Evolutionary conservation across 257 asterid genomes (phyloP).

Genomic region (Ocimum tenuiflorum): DNA sequence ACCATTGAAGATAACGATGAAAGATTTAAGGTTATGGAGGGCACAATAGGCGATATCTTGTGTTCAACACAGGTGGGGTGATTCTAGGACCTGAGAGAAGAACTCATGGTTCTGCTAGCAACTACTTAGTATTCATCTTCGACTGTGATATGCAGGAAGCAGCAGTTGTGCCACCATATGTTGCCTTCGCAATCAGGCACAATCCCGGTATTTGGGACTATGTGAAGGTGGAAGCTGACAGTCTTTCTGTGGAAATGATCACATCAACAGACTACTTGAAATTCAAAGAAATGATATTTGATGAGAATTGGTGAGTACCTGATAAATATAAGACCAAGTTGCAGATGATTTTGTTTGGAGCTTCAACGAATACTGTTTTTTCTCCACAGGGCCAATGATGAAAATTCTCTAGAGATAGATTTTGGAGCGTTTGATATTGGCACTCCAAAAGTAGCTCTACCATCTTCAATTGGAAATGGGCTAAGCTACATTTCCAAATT

Average conservation of each 20-base stretch:
- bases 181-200: slow-evolving; percentile 66
- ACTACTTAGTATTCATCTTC: not conserved
- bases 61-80: slow-evolving; percentile 55
- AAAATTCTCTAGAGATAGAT: slow-evolving; percentile 63
- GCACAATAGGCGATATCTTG: slow-evolving; percentile 60
- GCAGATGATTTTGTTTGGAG: not conserved
- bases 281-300: slow-evolving; percentile 54
- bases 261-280: slow-evolving; percentile 53
- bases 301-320: slow-evolving; percentile 55
- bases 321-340: not conserved
- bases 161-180: slow-evolving; percentile 62
- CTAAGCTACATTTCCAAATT: slow-evolving; percentile 44
- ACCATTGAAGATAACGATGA: slow-evolving; percentile 59
- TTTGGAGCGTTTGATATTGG: slow-evolving; percentile 56
- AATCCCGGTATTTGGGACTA: slow-evolving; percentile 68
- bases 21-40: slow-evolving; percentile 55
- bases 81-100: not conserved
- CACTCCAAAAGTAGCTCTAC: slow-evolving; percentile 38
- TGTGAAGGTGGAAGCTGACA: slow-evolving; percentile 55
- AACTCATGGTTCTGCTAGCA: not conserved
- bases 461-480: slow-evolving; percentile 66
- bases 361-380: not conserved
- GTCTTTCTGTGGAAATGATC: slow-evolving; percentile 44
- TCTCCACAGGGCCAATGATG: slow-evolving; percentile 67
- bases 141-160: slow-evolving; percentile 52